phyloP scores from a whole-genome alignment of 2,329 filamentous ascomycete species.

The Fusarium duplospermum region DNA sequence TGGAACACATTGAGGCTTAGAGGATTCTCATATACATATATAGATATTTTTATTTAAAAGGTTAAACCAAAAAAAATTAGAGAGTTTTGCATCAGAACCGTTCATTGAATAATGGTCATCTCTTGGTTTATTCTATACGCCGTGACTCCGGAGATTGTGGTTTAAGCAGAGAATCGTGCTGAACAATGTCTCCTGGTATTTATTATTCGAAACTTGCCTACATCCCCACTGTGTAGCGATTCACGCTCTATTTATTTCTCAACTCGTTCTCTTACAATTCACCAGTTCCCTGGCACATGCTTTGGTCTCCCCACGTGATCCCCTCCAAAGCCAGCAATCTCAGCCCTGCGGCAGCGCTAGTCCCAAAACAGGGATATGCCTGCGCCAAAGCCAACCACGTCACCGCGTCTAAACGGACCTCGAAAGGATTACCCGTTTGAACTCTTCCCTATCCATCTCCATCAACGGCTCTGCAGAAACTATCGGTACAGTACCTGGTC shows the following conservation, averaged over 20 bases:
- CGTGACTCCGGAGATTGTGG: background rate
- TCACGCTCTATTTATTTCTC: too few relatives aligned
- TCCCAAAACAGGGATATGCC: slow-evolving; percentile 12
- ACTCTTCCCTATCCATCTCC: slow-evolving; percentile 17
- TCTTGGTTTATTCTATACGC: background rate
- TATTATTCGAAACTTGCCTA: background rate
- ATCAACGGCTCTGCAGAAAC: slow-evolving; percentile 20
- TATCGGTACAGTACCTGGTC: background rate
- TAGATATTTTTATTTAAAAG: background rate
- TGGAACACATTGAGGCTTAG: background rate
- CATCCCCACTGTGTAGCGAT: background rate
- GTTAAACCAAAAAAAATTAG: background rate
- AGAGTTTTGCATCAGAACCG: background rate
- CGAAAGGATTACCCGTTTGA: slow-evolving; percentile 45
- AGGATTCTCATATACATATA: background rate
- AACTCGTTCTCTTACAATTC: background rate
- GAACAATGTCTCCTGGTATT: background rate
- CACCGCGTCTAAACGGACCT: slow-evolving; percentile 24
- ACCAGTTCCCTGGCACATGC: background rate
- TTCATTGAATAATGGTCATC: background rate
- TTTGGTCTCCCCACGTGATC: slow-evolving; percentile 22
- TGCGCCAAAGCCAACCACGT: slow-evolving; percentile 13
- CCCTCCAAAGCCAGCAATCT: background rate
- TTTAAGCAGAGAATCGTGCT: background rate
- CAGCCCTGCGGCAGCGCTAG: slow-evolving; percentile 37